Percentiles rank a stretch among this genome's conserved stretches.
phyloP scores from a whole-genome alignment of 768 basidiomycete species.

The Collybia nuda region DNA sequence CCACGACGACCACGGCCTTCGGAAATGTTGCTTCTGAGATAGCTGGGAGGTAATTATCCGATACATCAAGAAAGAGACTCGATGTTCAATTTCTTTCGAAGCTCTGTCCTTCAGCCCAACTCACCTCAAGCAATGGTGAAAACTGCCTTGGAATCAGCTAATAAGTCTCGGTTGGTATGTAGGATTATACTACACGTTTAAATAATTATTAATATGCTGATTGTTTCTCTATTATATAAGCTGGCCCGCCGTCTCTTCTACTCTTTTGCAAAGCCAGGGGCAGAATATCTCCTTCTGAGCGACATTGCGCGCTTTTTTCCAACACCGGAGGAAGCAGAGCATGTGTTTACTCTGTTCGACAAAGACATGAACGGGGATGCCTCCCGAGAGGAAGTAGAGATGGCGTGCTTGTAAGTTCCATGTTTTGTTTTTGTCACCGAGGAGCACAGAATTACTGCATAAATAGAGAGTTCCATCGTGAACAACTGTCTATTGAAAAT shows the following conservation, averaged over 20 bases:
- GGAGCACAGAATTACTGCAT: slow-evolving; percentile 4
- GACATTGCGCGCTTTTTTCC: slow-evolving; percentile 78
- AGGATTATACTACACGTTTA: slow-evolving; percentile 3
- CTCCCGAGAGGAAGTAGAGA: slow-evolving; percentile 72
- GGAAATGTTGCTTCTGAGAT: slow-evolving; percentile 59
- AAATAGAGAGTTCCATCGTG: slow-evolving; percentile 75
- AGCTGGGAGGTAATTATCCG: slow-evolving; percentile 41
- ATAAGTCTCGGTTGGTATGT: slow-evolving; percentile 70
- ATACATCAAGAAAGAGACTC: not conserved
- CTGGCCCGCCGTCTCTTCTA: slow-evolving; percentile 86
- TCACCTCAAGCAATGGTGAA: slow-evolving; percentile 81
- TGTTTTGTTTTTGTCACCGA: not conserved
- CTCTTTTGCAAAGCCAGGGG: slow-evolving; percentile 68
- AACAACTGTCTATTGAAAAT: slow-evolving; percentile 80
- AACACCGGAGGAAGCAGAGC: slow-evolving; percentile 61
- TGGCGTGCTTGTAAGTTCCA: slow-evolving; percentile 59
- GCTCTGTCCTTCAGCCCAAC: slow-evolving; percentile 85
- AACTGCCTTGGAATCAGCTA: slow-evolving; percentile 74
- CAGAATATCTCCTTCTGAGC: slow-evolving; percentile 56
- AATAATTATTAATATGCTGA: slow-evolving; percentile 3
- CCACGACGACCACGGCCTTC: slow-evolving; percentile 75
- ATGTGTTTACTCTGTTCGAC: slow-evolving; percentile 70
- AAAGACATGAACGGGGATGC: slow-evolving; percentile 73
- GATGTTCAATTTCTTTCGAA: slow-evolving; percentile 17
- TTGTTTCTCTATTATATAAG: slow-evolving; percentile 28